A percentile compares a stretch with the other conserved stretches of the same genome.
These are phyloP conservation scores for Diutina sp. DNA, from an alignment of 1,139 yeast species.

Conservation along the genomic window DNA sequence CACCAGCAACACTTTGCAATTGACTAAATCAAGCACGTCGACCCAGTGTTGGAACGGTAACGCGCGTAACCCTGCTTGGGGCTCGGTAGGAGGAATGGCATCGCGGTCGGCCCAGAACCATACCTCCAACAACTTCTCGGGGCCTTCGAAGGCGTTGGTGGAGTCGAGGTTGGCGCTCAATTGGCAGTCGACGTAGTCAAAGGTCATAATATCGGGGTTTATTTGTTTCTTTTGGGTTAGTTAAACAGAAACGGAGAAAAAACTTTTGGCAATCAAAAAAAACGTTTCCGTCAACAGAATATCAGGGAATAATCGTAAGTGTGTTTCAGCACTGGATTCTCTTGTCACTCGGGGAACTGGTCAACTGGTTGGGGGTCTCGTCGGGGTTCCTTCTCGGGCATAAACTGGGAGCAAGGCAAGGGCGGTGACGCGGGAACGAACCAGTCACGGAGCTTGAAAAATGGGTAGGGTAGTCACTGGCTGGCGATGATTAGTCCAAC, in stretches of 20 bases:
- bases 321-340: background rate
- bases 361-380: background rate
- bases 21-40: slow-evolving; percentile 63
- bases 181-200: slow-evolving; percentile 55
- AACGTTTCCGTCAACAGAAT: slow-evolving; percentile 1
- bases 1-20: slow-evolving; percentile 79
- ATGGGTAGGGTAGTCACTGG: background rate
- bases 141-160: slow-evolving; percentile 90
- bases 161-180: slow-evolving; percentile 76
- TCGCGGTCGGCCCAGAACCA: slow-evolving; percentile 54
- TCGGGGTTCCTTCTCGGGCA: slow-evolving; percentile 3
- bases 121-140: slow-evolving; percentile 83
- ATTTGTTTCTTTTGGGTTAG: slow-evolving; percentile 1
- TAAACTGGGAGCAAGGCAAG: background rate
- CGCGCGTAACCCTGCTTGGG: slow-evolving; percentile 41
- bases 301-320: background rate
- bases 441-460: background rate
- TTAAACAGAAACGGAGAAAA: slow-evolving; percentile 2
- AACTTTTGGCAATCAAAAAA: slow-evolving; percentile 2
- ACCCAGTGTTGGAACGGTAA: slow-evolving; percentile 64
- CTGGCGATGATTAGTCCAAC: background rate
- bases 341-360: background rate
- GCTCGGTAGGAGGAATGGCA: slow-evolving; percentile 22
- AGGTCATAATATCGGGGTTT: background rate
- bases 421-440: background rate